Evolutionary conservation across 768 basidiomycete species (phyloP), one percentile per base, ranked within the genome.

Genomic region (Lentinula boryana): DNA sequence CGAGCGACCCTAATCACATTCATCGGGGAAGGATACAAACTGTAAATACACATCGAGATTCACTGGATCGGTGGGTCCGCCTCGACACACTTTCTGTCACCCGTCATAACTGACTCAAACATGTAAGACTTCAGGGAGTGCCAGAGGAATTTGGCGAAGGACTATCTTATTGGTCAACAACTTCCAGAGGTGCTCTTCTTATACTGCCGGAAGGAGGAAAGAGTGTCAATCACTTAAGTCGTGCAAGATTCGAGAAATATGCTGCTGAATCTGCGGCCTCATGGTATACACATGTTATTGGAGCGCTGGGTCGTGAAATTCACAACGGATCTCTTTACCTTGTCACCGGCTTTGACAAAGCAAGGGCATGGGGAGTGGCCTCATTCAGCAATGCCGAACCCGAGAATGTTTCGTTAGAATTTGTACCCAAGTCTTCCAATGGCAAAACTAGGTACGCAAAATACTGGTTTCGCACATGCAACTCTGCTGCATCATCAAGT

Each of bases 301-400:
- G 27, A 12, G 18, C 38, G n/a, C 10, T 36, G 31, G 55, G n/a
- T 13, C 43, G 55, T 12, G 40, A 4, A 9, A 38, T 31, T 5
- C 36, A 9, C 6, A 56, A 56, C 21, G 43, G 43, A 18, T 18
- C 38, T 5, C 12, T 56, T 21, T 56, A 56, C 40, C 40, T 56
- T 27, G 55, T 56, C 35, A 56, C 55, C 3, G 55, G 55, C 4
- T 56, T 35, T n/a, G 55, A 56, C 27, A 56, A 56, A 32, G 38
- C 40, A 10, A n/a, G 40, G 4, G 40, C 21, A 4, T 56, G 55
- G 55, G 55, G 21, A 8, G 55, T 56, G 18, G 55, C 55, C 9
- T 41, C 55, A 9, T 56, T 56, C 55, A 21, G 13, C 36, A 43
- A 56, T 15, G 23, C 52, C 5, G 9, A 33, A 4, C 55, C 40